Evolutionary conservation across 768 basidiomycete species (phyloP).

Genomic region (Neoboletus subvelutipes): DNA sequence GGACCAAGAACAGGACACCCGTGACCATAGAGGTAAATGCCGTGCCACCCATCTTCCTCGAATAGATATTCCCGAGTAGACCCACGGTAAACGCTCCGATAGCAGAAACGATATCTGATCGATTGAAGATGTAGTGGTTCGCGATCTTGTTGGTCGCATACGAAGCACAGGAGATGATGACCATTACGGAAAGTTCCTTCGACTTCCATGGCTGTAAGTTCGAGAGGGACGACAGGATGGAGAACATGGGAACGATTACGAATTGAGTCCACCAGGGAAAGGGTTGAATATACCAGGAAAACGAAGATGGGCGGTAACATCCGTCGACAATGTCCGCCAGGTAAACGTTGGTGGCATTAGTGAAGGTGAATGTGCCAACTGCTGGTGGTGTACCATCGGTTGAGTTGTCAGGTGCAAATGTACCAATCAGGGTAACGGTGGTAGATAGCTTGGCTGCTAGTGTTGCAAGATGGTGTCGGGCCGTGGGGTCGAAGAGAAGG

Average conservation of each 20-base stretch:
- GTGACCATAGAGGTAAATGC: slow-evolving; percentile 92
- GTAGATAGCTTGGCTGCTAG: slow-evolving; percentile 52
- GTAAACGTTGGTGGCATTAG: slow-evolving; percentile 47
- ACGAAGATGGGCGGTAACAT: slow-evolving; percentile 65
- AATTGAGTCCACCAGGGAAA: slow-evolving; percentile 79
- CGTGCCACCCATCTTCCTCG: slow-evolving; percentile 78
- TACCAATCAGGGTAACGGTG: slow-evolving; percentile 57
- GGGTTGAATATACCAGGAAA: slow-evolving; percentile 78
- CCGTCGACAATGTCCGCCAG: slow-evolving; percentile 55
- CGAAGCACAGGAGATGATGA: slow-evolving; percentile 75
- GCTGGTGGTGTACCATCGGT: slow-evolving; percentile 45
- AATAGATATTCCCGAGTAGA: slow-evolving; percentile 76
- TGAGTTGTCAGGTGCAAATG: slow-evolving; percentile 59
- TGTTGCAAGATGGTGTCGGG: slow-evolving; percentile 51
- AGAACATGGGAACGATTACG: slow-evolving; percentile 74
- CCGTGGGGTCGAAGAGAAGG: slow-evolving; percentile 62
- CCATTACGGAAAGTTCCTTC: slow-evolving; percentile 78
- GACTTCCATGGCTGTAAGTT: slow-evolving; percentile 77
- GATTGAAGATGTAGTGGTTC: slow-evolving; percentile 82
- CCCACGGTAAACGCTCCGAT: slow-evolving; percentile 85
- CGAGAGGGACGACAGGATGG: slow-evolving; percentile 65
- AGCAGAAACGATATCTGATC: slow-evolving; percentile 80
- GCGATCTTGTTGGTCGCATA: slow-evolving; percentile 81
- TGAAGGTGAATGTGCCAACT: slow-evolving; percentile 66
- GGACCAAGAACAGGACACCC: slow-evolving; percentile 83